These are phyloP conservation scores for Emericellopsis atlantica DNA, from an alignment of 2,329 filamentous ascomycete species.

Conservation along the genomic window DNA sequence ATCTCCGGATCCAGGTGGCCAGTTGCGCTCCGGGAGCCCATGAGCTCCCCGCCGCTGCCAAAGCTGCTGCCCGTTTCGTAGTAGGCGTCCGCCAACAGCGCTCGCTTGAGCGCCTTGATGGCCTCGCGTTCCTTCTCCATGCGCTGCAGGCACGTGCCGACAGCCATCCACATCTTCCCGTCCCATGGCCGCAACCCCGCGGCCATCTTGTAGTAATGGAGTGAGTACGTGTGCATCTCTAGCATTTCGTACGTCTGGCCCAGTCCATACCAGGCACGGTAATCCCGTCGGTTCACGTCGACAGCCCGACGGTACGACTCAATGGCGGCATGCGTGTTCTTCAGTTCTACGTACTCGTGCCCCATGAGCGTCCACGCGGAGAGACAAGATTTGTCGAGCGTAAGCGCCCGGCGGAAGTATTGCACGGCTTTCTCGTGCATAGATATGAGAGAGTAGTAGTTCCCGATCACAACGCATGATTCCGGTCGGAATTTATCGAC, in stretches of 20 bases:
- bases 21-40: slow-evolving; percentile 35
- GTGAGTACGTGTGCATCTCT: slow-evolving; percentile 93
- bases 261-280: slow-evolving; percentile 94
- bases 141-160: slow-evolving; percentile 82
- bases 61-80: slow-evolving; percentile 55
- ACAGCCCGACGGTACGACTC: slow-evolving; percentile 93
- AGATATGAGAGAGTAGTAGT: slow-evolving; percentile 90
- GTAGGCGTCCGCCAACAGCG: slow-evolving; percentile 76
- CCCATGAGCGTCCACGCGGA: slow-evolving; percentile 98
- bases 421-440: slow-evolving; percentile 97
- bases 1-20: slow-evolving; percentile 77
- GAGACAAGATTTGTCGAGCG: slow-evolving; percentile 78
- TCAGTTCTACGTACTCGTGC: slow-evolving; percentile 96
- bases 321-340: slow-evolving; percentile 95
- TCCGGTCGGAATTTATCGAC: slow-evolving; percentile 95
- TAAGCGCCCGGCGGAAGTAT: slow-evolving; percentile 89
- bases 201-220: slow-evolving; percentile 96
- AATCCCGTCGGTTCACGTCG: slow-evolving; percentile 90
- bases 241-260: slow-evolving; percentile 96
- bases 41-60: slow-evolving; percentile 29
- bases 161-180: slow-evolving; percentile 97
- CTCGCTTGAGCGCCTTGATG: slow-evolving; percentile 90
- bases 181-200: slow-evolving; percentile 90
- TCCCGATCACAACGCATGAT: slow-evolving; percentile 92
- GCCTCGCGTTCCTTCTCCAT: slow-evolving; percentile 81